Evolutionary conservation across 2,329 filamentous ascomycete genomes (phyloP).

Genomic region (Aspergillus sojae): DNA sequence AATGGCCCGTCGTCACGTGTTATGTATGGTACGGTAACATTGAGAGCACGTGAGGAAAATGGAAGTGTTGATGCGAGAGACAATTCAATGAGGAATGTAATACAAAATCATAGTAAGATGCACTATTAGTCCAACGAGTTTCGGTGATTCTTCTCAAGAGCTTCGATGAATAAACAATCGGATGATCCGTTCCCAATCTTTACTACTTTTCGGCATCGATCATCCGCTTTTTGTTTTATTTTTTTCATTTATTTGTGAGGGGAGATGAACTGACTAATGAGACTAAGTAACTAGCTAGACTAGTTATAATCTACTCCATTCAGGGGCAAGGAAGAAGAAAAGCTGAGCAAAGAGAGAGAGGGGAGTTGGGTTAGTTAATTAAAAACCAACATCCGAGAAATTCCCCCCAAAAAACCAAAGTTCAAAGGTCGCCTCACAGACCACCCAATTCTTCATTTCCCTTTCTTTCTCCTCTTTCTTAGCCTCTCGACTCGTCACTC

Average conservation of each 20-base stretch:
- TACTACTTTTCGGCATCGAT: background rate
- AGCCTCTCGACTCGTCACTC: slow-evolving; percentile 16
- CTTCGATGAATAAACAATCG: background rate
- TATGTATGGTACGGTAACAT: background rate
- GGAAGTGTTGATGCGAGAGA: background rate
- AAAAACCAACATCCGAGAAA: slow-evolving; percentile 1
- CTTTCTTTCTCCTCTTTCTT: slow-evolving; percentile 20
- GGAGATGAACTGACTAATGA: background rate
- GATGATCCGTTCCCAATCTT: background rate
- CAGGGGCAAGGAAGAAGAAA: background rate
- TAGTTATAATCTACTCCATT: background rate
- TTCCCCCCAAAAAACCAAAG: background rate
- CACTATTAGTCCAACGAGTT: background rate
- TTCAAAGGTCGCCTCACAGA: slow-evolving; percentile 6
- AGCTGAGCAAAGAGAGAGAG: background rate
- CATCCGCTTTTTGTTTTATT: background rate
- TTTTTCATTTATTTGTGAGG: background rate
- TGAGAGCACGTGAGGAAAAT: background rate
- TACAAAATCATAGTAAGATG: background rate
- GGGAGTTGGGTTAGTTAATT: background rate
- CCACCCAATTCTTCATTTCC: slow-evolving; percentile 8
- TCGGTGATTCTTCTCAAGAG: background rate
- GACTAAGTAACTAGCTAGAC: background rate
- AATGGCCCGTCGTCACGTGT: background rate
- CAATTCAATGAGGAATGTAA: background rate